These are phyloP conservation scores for Canavalia ensiformis DNA, from an alignment of 306 rosid genomes.

Conservation along the genomic window DNA sequence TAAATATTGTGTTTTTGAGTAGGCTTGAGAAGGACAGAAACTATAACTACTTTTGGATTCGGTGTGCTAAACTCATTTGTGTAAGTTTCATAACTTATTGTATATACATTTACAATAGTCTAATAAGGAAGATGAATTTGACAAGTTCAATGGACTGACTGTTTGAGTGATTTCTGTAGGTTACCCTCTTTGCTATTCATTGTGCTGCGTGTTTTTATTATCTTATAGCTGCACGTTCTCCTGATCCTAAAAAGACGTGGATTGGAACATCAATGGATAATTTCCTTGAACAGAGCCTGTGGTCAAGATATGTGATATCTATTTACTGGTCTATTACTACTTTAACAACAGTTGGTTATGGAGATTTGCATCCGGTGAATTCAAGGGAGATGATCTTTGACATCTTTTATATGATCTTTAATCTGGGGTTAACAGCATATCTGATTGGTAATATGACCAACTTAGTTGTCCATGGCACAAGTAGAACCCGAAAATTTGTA, in stretches of 20 bases:
- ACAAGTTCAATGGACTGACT: conserved; percentile 6
- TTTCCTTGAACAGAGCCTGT: conserved; percentile 63
- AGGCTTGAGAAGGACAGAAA: conserved; percentile 94
- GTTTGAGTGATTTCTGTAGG: conserved; percentile 59
- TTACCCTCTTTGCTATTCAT: conserved; percentile 88
- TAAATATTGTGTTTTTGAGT: conserved; percentile 32
- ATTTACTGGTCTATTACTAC: conserved; percentile 96
- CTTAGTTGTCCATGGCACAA: conserved; percentile 92
- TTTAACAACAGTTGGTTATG: conserved; percentile 89
- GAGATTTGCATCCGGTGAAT: conserved; percentile 93
- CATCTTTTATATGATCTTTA: conserved; percentile 89
- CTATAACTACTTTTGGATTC: conserved; percentile 89
- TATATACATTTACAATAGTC: neutral
- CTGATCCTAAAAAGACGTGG: conserved; percentile 77
- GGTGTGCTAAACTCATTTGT: conserved; percentile 87
- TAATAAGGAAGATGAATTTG: neutral
- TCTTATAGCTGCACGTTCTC: conserved; percentile 81
- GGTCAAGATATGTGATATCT: conserved; percentile 82
- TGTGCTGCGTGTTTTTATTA: conserved; percentile 93
- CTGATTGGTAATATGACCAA: conserved; percentile 99
- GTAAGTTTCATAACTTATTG: conserved; percentile 57
- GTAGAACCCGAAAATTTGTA: conserved; percentile 88
- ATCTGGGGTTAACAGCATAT: conserved; percentile 89
- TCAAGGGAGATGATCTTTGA: conserved; percentile 88
- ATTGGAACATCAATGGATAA: conserved; percentile 64